Evolutionary conservation across 1,284 basidiomycete species (phyloP).

Genomic region (Ceratobasidium sp.): DNA sequence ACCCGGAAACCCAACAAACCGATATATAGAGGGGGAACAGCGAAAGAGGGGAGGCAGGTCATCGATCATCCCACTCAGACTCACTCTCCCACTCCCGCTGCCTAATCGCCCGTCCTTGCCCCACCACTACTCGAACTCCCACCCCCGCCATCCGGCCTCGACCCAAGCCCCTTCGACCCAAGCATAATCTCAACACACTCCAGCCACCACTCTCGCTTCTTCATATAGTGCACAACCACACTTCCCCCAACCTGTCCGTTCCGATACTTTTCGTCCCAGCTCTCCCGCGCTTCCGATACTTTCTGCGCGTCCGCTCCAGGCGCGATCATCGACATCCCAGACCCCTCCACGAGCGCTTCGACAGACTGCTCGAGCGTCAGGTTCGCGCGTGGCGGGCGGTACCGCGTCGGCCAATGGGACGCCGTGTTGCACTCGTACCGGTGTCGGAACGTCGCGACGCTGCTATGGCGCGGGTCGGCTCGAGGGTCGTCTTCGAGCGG

Average conservation of each 20-base stretch:
- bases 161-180: slow-evolving; percentile 58
- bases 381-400: slow-evolving; percentile 76
- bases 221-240: slow-evolving; percentile 95
- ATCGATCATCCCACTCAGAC: background rate
- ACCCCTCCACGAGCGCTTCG: slow-evolving; percentile 96
- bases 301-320: slow-evolving; percentile 59
- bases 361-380: slow-evolving; percentile 80
- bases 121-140: background rate
- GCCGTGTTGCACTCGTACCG: slow-evolving; percentile 80
- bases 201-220: slow-evolving; percentile 95
- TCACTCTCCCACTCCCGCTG: background rate
- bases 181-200: slow-evolving; percentile 93
- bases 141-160: slow-evolving; percentile 24
- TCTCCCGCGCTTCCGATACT: slow-evolving; percentile 79
- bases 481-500: slow-evolving; percentile 22
- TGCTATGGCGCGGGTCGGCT: slow-evolving; percentile 30
- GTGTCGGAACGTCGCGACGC: slow-evolving; percentile 26
- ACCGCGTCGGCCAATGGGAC: slow-evolving; percentile 83
- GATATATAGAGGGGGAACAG: no score
- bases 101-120: background rate
- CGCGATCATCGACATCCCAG: slow-evolving; percentile 72
- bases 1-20: background rate
- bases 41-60: background rate
- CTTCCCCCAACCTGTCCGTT: slow-evolving; percentile 85
- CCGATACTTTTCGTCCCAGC: slow-evolving; percentile 71